Evolutionary conservation across 305 asterid genomes (phyloP), one percentile per base, ranked within the genome.

Genomic region (Nicotiana rustica): DNA sequence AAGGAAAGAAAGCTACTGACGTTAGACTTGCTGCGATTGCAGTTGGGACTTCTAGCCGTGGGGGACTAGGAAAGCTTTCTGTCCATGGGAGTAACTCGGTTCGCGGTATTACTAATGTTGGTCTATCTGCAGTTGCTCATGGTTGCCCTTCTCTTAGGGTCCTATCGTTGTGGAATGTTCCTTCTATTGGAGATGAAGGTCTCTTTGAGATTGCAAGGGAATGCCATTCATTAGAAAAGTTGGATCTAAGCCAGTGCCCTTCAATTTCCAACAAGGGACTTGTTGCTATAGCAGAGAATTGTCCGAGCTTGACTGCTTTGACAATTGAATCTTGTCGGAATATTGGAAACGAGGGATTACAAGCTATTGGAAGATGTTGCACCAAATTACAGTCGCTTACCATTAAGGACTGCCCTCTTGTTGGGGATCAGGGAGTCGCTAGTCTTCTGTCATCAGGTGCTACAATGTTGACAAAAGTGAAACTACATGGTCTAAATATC

Each of bases 1-100:
- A 94, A 88, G 97, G 97, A 33, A 94, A 93, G 91, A 96, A 96
- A 84, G 98, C 98, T 3, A 93, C 97, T 0, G 97, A 96, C 84
- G 76, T 90, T 35, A 89, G 98, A 85, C 97, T 96, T 61, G 96
- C 97, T 4, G 96, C 98, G n/a, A 92, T 96, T 83, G 95, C 98
- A 0, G 92, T 94, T 10, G 98, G 97, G 7, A 94, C 98, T 12
- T 88, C 95, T 9, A 85, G 92, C 85, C 99, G 97, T n/a, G 99
- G 99, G 41, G 99, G 99, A 19, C 90, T 96, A 10, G 97, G 97
- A 49, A 94, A 96, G 90, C 98, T 96, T 69, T 91, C 91, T 0
- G 82, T 96, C 71, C 84, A 96, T 36, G 98, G 98, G 73, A 87
- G 91, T 82, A 90, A 89, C 87, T 64, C 94, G 18, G n/a, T 69